phyloP scores from a whole-genome alignment of 1,284 basidiomycete genomes.

The Heterobasidion irregulare region DNA sequence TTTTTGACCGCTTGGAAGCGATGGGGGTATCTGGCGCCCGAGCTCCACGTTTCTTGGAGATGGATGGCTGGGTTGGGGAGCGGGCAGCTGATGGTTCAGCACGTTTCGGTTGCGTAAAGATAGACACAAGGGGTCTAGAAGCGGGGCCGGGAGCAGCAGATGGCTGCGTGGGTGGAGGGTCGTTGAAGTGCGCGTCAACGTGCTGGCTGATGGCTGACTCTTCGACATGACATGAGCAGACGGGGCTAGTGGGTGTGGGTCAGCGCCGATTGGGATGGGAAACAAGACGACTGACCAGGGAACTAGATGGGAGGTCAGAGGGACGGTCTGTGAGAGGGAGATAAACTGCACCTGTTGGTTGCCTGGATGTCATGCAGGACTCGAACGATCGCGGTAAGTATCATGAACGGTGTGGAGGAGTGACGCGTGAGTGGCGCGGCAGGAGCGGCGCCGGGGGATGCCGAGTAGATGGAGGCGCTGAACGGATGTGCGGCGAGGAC shows the following conservation, averaged over 20 bases:
- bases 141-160: slow-evolving; percentile 10
- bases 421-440: background rate
- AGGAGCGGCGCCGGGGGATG: background rate
- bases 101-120: slow-evolving; percentile 14
- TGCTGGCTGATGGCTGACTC: slow-evolving; percentile 38
- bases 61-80: slow-evolving; percentile 8
- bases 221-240: slow-evolving; percentile 31
- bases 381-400: too few relatives aligned
- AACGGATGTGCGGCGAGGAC: too few relatives aligned
- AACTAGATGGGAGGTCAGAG: too few relatives aligned
- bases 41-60: slow-evolving; percentile 21
- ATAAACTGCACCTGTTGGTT: too few relatives aligned
- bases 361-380: too few relatives aligned
- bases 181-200: slow-evolving; percentile 35
- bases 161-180: slow-evolving; percentile 11
- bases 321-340: too few relatives aligned
- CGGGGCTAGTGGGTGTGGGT: slow-evolving; percentile 25
- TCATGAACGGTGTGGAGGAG: too few relatives aligned
- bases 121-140: slow-evolving; percentile 18
- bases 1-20: slow-evolving; percentile 17
- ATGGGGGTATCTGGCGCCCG: slow-evolving; percentile 10
- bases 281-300: too few relatives aligned
- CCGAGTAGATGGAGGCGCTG: background rate
- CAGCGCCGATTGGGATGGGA: background rate
- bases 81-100: slow-evolving; percentile 7